Evolutionary conservation across 2,329 filamentous ascomycete species (phyloP).

Genomic region (Plenodomus tracheiphilus): DNA sequence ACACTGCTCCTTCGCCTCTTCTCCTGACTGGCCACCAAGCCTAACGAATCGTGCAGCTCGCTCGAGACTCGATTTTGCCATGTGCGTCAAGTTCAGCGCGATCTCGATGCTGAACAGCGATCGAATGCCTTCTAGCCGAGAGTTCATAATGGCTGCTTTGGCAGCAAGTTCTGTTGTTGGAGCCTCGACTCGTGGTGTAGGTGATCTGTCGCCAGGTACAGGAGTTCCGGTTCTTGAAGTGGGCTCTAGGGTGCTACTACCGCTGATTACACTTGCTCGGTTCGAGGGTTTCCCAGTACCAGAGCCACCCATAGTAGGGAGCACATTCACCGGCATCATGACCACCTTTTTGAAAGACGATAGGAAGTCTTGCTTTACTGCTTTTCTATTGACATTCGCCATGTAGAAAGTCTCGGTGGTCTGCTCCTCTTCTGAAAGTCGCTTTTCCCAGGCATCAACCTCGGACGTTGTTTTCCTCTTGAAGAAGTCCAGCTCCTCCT

Average conservation of each 20-base stretch:
- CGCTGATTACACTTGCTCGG: constrained; percentile 24
- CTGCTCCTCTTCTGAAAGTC: constrained; percentile 86
- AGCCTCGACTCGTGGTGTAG: constrained; percentile 58
- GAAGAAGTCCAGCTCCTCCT: constrained; percentile 89
- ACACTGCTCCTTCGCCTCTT: constrained; percentile 85
- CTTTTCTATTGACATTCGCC: constrained; percentile 91
- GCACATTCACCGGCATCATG: constrained; percentile 95
- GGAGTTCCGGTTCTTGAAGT: constrained; percentile 43
- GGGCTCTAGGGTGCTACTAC: constrained; percentile 35
- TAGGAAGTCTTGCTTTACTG: constrained; percentile 94
- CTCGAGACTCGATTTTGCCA: constrained; percentile 84
- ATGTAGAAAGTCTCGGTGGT: constrained; percentile 93
- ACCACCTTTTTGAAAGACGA: constrained; percentile 98
- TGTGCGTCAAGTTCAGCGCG: constrained; percentile 84
- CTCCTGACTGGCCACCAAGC: constrained; percentile 77
- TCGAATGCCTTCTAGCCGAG: constrained; percentile 89
- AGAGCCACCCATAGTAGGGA: constrained; percentile 64
- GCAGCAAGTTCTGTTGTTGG: constrained; percentile 91
- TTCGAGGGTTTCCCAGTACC: constrained; percentile 43
- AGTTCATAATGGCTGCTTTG: constrained; percentile 97
- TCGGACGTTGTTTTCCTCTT: constrained; percentile 73
- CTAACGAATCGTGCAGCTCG: constrained; percentile 80
- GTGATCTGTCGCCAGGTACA: constrained; percentile 38
- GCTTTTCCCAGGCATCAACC: constrained; percentile 86
- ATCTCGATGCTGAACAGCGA: constrained; percentile 96